Conservation (phyloP, 306 rosid genomes). For the Casuarina glauca region DNA sequence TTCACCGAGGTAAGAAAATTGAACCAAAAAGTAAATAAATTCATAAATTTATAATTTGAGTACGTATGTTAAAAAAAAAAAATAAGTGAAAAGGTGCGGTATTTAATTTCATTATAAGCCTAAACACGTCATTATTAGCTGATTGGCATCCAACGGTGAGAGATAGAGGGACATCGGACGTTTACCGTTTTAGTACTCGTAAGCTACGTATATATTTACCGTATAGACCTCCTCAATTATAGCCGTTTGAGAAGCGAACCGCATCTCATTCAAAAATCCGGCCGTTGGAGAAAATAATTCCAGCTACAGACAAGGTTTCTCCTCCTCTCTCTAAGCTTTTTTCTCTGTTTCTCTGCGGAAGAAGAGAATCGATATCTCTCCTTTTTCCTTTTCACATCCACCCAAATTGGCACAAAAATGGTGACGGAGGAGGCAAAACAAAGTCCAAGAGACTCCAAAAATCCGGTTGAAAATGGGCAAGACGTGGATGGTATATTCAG, state of each 20-base stretch:
- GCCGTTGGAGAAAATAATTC: constrained; percentile 38
- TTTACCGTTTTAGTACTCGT: background rate
- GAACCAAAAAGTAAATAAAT: too few species aligned
- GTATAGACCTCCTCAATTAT: background rate
- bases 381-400: background rate
- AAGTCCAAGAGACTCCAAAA: constrained; percentile 36
- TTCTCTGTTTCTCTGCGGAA: background rate
- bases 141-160: background rate
- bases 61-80: too few species aligned
- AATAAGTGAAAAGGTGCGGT: background rate
- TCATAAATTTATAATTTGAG: too few species aligned
- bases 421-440: constrained; percentile 38
- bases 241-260: constrained; percentile 49
- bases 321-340: background rate
- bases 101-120: background rate
- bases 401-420: constrained; percentile 34
- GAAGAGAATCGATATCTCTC: background rate
- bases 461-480: constrained; percentile 28
- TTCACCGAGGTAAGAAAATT: too few species aligned
- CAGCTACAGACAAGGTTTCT: background rate
- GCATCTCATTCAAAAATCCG: constrained; percentile 24
- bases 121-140: background rate
- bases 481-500: constrained; percentile 38
- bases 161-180: background rate
- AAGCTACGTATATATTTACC: background rate